A percentile compares a stretch with the other conserved stretches of the same genome.
These are phyloP conservation scores for Neofusicoccum sp. DNA, from an alignment of 2,329 filamentous ascomycete genomes.

Conservation along the genomic window DNA sequence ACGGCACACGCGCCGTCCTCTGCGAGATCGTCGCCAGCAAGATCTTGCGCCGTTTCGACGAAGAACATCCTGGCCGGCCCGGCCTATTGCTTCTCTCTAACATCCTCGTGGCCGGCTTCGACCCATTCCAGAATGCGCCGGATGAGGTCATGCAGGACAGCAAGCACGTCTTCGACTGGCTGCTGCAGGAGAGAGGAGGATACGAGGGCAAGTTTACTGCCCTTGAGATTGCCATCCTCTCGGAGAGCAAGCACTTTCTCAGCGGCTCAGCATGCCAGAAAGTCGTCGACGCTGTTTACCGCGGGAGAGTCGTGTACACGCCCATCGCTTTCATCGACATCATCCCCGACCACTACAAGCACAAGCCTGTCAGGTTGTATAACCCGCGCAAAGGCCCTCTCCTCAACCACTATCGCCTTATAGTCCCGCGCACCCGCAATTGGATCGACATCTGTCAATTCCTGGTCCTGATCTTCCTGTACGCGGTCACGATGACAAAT, in stretches of 20 bases:
- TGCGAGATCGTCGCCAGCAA: slow-evolving; percentile 79
- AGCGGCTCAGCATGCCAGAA: slow-evolving; percentile 76
- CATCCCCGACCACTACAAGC: slow-evolving; percentile 81
- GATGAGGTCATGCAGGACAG: slow-evolving; percentile 61
- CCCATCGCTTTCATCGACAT: slow-evolving; percentile 80
- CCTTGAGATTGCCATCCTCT: slow-evolving; percentile 79
- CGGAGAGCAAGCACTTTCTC: slow-evolving; percentile 75
- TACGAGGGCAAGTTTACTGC: slow-evolving; percentile 67
- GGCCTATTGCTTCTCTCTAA: slow-evolving; percentile 73
- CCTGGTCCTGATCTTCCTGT: slow-evolving; percentile 64
- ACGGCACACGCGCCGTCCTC: slow-evolving; percentile 71
- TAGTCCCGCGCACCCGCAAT: slow-evolving; percentile 76
- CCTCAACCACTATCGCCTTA: slow-evolving; percentile 80
- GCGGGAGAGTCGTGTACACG: slow-evolving; percentile 77
- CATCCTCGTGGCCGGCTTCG: slow-evolving; percentile 78
- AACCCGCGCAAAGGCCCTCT: slow-evolving; percentile 72
- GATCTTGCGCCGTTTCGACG: slow-evolving; percentile 73
- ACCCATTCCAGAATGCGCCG: slow-evolving; percentile 81
- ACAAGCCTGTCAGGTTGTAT: slow-evolving; percentile 77
- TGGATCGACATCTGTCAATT: slow-evolving; percentile 75
- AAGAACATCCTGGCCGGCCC: slow-evolving; percentile 68
- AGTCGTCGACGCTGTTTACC: slow-evolving; percentile 79
- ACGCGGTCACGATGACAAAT: slow-evolving; percentile 69
- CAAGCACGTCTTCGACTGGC: slow-evolving; percentile 45
- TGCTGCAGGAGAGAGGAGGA: slow-evolving; percentile 46